Evolutionary conservation across 306 rosid species (phyloP).

Genomic region (Rosa chinensis): DNA sequence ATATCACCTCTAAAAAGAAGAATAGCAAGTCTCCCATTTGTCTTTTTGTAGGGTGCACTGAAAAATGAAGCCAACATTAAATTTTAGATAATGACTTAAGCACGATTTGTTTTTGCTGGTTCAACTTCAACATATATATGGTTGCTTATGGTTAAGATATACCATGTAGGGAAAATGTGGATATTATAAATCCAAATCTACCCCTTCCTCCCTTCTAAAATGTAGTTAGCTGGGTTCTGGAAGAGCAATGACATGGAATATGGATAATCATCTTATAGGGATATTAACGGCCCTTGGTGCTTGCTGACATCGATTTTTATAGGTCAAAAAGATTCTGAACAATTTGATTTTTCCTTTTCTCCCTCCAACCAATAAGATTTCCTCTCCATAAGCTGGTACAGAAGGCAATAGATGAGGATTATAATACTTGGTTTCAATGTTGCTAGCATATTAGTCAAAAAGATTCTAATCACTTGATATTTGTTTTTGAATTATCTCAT

Average conservation of each 20-base stretch:
- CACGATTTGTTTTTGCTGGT: not conserved
- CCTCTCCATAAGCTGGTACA: not conserved
- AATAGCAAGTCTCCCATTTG: not conserved
- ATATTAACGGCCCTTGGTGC: not conserved
- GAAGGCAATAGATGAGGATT: not conserved
- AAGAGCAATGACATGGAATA: not conserved
- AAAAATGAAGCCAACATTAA: not conserved
- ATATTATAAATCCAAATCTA: not conserved
- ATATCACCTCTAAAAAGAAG: not conserved
- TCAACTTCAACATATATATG: not conserved
- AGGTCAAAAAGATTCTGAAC: not conserved
- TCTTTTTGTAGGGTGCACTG: not conserved
- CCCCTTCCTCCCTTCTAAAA: constrained; percentile 6
- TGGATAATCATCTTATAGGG: not conserved
- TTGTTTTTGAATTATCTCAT: not conserved
- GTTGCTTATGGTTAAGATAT: not conserved
- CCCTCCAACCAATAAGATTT: not conserved
- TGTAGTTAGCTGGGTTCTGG: not conserved
- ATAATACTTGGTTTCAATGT: not conserved
- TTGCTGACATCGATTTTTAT: not conserved
- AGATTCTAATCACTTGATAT: constrained; percentile 4
- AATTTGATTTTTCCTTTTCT: not conserved
- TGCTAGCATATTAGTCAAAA: not conserved
- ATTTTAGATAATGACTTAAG: not conserved
- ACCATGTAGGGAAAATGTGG: not conserved